Evolutionary conservation across 2,329 filamentous ascomycete genomes (phyloP).

Genomic region (Tolypocladium pustulatum): DNA sequence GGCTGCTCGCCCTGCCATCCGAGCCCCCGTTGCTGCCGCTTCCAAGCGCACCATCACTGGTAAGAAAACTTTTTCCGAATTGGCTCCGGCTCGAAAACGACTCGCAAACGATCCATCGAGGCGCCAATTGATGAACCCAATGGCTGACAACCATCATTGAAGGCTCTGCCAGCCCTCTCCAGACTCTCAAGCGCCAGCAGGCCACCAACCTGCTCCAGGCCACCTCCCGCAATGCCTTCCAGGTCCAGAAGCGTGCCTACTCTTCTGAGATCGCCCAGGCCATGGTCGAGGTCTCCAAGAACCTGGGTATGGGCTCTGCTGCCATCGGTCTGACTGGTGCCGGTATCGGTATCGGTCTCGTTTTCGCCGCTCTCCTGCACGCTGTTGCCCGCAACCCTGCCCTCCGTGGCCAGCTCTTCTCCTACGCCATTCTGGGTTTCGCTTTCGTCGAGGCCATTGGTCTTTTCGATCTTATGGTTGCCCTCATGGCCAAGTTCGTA

Average conservation of each 20-base stretch:
- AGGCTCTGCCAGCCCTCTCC: constrained; percentile 54
- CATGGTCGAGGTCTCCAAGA: constrained; percentile 85
- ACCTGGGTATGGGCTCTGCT: constrained; percentile 79
- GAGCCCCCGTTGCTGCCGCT: constrained; percentile 50
- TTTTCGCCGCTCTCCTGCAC: constrained; percentile 83
- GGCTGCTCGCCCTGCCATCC: constrained; percentile 67
- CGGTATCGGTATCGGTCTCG: constrained; percentile 91
- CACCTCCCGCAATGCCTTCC: constrained; percentile 55
- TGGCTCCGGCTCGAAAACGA: constrained; percentile 1
- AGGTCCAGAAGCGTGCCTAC: constrained; percentile 63
- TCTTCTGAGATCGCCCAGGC: constrained; percentile 81
- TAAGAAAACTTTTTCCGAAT: constrained; percentile 33
- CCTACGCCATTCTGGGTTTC: constrained; percentile 91
- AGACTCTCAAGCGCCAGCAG: constrained; percentile 67
- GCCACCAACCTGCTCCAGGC: constrained; percentile 55
- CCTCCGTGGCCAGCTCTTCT: constrained; percentile 92
- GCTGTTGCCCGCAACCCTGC: constrained; percentile 89
- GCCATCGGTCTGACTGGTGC: constrained; percentile 88
- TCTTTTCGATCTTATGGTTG: constrained; percentile 86
- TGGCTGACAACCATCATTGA: constrained; percentile 20
- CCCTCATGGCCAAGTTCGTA: constrained; percentile 88
- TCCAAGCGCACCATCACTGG: constrained; percentile 69
- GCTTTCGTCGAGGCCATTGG: constrained; percentile 89
- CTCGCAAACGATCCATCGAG: constrained; percentile 14
- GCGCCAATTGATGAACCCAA: constrained; percentile 21